Percentiles rank a stretch among this genome's conserved stretches.
These are phyloP conservation scores for Metroxylon sagu DNA, from an alignment of 176 grass and related monocot species.

Conservation along the genomic window DNA sequence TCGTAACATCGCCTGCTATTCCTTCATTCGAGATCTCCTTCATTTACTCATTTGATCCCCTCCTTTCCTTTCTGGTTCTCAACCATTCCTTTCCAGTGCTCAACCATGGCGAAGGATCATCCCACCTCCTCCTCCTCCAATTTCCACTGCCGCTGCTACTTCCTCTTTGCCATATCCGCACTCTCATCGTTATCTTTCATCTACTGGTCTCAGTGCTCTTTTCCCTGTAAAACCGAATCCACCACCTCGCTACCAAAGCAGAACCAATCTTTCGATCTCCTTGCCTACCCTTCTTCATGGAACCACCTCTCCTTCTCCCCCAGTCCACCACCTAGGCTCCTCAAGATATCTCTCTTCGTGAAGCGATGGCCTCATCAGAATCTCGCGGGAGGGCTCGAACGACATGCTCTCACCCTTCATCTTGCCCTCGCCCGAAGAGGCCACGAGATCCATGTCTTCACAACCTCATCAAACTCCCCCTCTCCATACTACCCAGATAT, in stretches of 20 bases:
- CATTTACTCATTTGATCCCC: too few relatives aligned
- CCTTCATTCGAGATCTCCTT: too few relatives aligned
- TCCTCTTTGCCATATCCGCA: constrained; percentile 22
- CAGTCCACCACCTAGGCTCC: constrained; percentile 13
- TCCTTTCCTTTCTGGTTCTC: too few relatives aligned
- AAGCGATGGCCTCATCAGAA: constrained; percentile 32
- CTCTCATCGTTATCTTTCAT: constrained; percentile 14
- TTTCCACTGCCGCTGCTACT: constrained; percentile 14
- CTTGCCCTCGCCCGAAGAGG: constrained; percentile 33
- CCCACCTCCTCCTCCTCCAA: not conserved
- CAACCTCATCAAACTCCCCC: constrained; percentile 12
- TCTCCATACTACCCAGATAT: not conserved
- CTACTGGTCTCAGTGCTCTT: constrained; percentile 8
- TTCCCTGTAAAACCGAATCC: not conserved
- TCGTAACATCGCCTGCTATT: too few relatives aligned
- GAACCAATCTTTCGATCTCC: constrained; percentile 25
- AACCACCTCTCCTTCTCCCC: constrained; percentile 41
- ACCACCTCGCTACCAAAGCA: not conserved
- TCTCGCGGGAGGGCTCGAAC: constrained; percentile 37
- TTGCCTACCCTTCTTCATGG: constrained; percentile 31
- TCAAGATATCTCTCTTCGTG: constrained; percentile 43
- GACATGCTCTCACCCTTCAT: constrained; percentile 44
- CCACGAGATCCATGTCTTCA: constrained; percentile 45
- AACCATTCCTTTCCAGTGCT: too few relatives aligned
- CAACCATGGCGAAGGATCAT: too few relatives aligned